A percentile compares a stretch with the other conserved stretches of the same genome.
phyloP scores from a whole-genome alignment of 108 stramenopile species.

The Cylindrotheca closterium region DNA sequence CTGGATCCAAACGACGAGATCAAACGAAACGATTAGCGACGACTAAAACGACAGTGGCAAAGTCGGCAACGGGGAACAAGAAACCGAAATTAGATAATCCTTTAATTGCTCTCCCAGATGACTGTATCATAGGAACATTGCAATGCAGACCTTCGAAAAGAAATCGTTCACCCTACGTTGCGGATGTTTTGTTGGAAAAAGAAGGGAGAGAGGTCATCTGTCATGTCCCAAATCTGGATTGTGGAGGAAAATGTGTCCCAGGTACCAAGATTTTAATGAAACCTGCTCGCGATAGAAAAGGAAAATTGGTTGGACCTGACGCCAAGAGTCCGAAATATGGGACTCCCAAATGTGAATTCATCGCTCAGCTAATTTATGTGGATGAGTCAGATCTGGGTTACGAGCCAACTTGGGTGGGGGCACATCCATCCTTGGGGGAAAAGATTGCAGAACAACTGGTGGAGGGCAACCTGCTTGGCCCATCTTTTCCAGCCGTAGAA shows the following conservation, averaged over 20 bases:
- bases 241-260: constrained; percentile 55
- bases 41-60: no score
- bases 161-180: constrained; percentile 62
- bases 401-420: constrained; percentile 53
- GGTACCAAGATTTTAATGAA: constrained; percentile 39
- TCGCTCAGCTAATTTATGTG: constrained; percentile 41
- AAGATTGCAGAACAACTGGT: constrained; percentile 44
- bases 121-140: constrained; percentile 24
- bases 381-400: constrained; percentile 43
- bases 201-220: constrained; percentile 30
- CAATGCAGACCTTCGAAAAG: constrained; percentile 39
- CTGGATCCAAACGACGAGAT: no score
- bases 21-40: no score
- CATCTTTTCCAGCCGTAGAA: constrained; percentile 30
- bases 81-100: neutral
- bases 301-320: constrained; percentile 44
- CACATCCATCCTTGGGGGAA: constrained; percentile 63
- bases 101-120: constrained; percentile 21
- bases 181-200: constrained; percentile 35
- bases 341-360: constrained; percentile 58
- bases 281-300: constrained; percentile 41
- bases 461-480: constrained; percentile 31
- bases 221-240: constrained; percentile 30
- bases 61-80: no score
- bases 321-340: constrained; percentile 50